Conservation (phyloP, 345 rosid species). For the Hypericum perforatum region DNA sequence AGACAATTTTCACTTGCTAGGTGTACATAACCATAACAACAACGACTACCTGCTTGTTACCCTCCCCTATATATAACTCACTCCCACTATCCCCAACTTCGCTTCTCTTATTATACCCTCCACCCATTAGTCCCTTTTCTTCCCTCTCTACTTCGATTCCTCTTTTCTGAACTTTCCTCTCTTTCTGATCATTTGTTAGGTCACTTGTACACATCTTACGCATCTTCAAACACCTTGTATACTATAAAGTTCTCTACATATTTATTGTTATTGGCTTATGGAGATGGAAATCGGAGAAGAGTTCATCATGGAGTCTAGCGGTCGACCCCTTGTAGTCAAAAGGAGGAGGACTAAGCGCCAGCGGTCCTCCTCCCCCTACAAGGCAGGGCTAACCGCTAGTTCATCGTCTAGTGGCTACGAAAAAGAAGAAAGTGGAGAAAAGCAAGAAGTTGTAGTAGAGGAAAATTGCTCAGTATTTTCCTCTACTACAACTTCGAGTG, state of each 20-base stretch:
- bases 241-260: neutral
- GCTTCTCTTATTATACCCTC: too few relatives aligned
- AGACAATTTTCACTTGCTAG: too few relatives aligned
- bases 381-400: conserved; percentile 19
- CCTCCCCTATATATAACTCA: too few relatives aligned
- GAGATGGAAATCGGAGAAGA: conserved; percentile 16
- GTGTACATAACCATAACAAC: too few relatives aligned
- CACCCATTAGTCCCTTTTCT: too few relatives aligned
- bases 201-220: conserved; percentile 5
- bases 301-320: conserved; percentile 9
- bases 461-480: conserved; percentile 29
- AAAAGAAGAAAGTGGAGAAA: conserved; percentile 16
- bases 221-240: neutral
- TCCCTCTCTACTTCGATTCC: too few relatives aligned
- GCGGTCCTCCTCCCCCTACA: conserved; percentile 41
- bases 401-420: conserved; percentile 45
- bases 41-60: too few relatives aligned
- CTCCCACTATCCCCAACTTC: too few relatives aligned
- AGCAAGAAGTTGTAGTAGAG: conserved; percentile 14
- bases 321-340: conserved; percentile 29
- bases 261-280: neutral
- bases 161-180: too few relatives aligned
- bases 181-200: conserved; percentile 7
- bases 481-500: conserved; percentile 32
- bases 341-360: conserved; percentile 83